phyloP scores from a whole-genome alignment of 2,329 filamentous ascomycete species.

The Xylaria sp. region DNA sequence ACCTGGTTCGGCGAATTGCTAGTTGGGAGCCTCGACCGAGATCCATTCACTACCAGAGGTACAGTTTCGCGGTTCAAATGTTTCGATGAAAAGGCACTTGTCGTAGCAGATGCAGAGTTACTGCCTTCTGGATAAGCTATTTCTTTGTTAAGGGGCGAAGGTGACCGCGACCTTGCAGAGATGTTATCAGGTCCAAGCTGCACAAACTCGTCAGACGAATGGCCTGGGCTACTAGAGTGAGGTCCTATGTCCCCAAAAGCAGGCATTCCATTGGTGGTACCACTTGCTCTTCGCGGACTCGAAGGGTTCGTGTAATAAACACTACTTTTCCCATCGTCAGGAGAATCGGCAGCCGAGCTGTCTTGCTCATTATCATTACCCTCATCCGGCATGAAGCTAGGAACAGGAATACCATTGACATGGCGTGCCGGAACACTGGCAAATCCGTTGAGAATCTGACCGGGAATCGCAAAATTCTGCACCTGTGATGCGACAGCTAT shows the following conservation, averaged over 20 bases:
- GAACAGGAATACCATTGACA: slow-evolving; percentile 57
- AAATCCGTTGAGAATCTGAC: slow-evolving; percentile 46
- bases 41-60: slow-evolving; percentile 52
- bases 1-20: slow-evolving; percentile 38
- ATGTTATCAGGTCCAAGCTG: slow-evolving; percentile 61
- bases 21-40: slow-evolving; percentile 41
- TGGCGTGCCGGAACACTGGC: slow-evolving; percentile 47
- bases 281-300: slow-evolving; percentile 37
- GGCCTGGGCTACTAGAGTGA: slow-evolving; percentile 44
- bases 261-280: slow-evolving; percentile 47
- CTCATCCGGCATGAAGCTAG: slow-evolving; percentile 63
- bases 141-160: slow-evolving; percentile 56
- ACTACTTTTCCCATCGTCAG: slow-evolving; percentile 54
- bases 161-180: slow-evolving; percentile 62
- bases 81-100: slow-evolving; percentile 47
- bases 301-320: slow-evolving; percentile 46
- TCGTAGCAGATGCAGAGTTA: slow-evolving; percentile 48
- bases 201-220: slow-evolving; percentile 60
- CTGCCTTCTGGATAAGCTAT: slow-evolving; percentile 45
- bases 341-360: slow-evolving; percentile 50
- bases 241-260: slow-evolving; percentile 55
- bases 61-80: slow-evolving; percentile 43
- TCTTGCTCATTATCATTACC: slow-evolving; percentile 52
- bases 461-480: slow-evolving; percentile 40
- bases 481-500: slow-evolving; percentile 42